Base-by-base conservation (phyloP, 768 basidiomycete species). In the Russula ochroleuca region DNA sequence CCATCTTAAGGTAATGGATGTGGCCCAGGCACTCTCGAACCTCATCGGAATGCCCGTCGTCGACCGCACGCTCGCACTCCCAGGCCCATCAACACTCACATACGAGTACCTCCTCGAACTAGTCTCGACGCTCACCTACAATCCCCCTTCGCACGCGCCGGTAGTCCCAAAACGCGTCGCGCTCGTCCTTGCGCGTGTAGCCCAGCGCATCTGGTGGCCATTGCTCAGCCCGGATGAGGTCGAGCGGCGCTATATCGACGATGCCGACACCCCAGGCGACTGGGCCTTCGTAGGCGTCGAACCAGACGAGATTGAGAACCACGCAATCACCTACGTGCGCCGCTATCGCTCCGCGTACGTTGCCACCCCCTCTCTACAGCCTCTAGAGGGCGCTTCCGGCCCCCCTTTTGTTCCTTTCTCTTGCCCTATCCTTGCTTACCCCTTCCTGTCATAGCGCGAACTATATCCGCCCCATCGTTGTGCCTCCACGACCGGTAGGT, bases 211-310 rank as follows among this genome's bases (percentile, higher is more conserved):
- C 0, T 99, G 94, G 94, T 98, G 95, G 94, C 94, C 95, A 14
- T 81, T 89, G 41, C 79, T 97, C 55, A 85, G 83, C 72, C 92
- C 94, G 1, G 96, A 99, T 73, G 94, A 97, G 74, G 87, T 99
- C 23, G 82, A 84, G 70, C 81, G 97, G 70, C 84, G 92, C 64
- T 97, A 84, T 73, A 84, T 98, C 68, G 82, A 94, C 76, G 95
- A 98, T 74, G 78, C 78, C 41, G 81, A 85, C 61, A 82, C 79
- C 62, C 80, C 78, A 21, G 92, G 92, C 25, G 88, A 88, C 72
- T 98, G 94, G 94, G 85, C 85, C 69, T 81, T 83, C 51, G 79
- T 97, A 64, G 90, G 90, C 25, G 85, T 98, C 62, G 76, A 76
- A 33, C 95, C 95, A 33, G 85, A 90, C 62, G 86, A 88, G 71